Evolutionary conservation across 129 eudicot species (phyloP).

Genomic region (Sambucus nigra): DNA sequence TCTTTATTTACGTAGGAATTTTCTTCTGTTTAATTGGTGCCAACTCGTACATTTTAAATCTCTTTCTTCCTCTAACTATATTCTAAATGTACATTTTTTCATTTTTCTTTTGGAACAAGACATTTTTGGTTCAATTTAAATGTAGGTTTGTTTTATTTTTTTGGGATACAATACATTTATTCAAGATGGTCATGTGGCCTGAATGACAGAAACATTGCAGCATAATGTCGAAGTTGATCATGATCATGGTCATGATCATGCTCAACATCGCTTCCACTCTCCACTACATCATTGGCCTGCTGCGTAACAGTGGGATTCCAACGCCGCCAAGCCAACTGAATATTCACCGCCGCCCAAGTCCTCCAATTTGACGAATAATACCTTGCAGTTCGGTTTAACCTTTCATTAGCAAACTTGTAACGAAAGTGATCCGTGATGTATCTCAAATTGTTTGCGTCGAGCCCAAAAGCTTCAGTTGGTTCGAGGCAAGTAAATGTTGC

Average conservation of each 20-base stretch:
- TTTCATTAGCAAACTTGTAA: constrained; percentile 30
- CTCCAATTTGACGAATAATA: constrained; percentile 60
- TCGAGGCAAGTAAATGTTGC: constrained; percentile 47
- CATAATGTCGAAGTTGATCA: constrained; percentile 36
- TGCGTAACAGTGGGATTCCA: too few relatives aligned
- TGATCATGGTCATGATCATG: background rate
- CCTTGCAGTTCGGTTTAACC: constrained; percentile 29
- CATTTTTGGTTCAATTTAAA: too few relatives aligned
- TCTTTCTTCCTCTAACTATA: too few relatives aligned
- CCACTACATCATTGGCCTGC: too few relatives aligned
- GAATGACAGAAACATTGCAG: constrained; percentile 43
- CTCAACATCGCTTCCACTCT: constrained; percentile 13
- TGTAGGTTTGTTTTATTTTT: too few relatives aligned
- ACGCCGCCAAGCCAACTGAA: constrained; percentile 50
- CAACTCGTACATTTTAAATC: too few relatives aligned
- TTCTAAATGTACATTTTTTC: too few relatives aligned
- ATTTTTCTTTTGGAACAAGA: too few relatives aligned
- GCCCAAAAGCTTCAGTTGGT: constrained; percentile 44
- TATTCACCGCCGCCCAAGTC: constrained; percentile 59
- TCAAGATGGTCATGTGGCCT: constrained; percentile 68
- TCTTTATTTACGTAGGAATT: too few relatives aligned
- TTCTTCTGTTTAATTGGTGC: too few relatives aligned
- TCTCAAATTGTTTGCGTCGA: constrained; percentile 38
- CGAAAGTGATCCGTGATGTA: constrained; percentile 47
- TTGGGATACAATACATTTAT: too few relatives aligned